Conservation (phyloP, 176 grass and related monocot species). For the Guadua angustifolia region DNA sequence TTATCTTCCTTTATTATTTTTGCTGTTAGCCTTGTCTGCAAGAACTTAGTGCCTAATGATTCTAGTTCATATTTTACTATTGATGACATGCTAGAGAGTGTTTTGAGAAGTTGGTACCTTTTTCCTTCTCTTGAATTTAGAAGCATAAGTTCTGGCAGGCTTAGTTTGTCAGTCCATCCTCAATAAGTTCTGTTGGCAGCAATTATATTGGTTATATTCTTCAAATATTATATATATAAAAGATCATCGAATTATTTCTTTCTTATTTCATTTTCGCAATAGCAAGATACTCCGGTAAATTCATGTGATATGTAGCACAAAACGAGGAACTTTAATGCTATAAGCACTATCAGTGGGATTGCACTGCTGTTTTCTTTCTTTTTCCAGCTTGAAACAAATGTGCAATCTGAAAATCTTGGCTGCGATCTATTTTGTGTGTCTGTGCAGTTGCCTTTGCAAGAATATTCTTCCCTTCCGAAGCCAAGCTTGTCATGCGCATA, state of each 20-base stretch:
- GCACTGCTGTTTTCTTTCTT: background rate
- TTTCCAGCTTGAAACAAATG: constrained; percentile 25
- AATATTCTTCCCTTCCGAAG: constrained; percentile 95
- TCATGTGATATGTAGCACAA: background rate
- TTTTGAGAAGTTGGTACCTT: background rate
- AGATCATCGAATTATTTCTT: background rate
- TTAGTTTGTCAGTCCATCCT: constrained; percentile 16
- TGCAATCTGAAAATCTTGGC: constrained; percentile 3
- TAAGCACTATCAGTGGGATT: background rate
- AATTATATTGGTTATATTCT: background rate
- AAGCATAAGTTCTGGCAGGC: background rate
- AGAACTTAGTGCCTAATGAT: background rate
- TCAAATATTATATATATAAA: background rate
- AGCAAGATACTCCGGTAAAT: background rate
- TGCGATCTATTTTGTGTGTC: constrained; percentile 5
- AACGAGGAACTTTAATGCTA: constrained; percentile 21
- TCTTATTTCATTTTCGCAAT: background rate
- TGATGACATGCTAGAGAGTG: background rate
- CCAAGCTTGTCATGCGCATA: constrained; percentile 88
- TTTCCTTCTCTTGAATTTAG: background rate
- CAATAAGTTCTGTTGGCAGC: constrained; percentile 3
- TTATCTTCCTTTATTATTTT: constrained; percentile 22
- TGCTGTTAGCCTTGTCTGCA: background rate
- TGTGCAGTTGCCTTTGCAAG: constrained; percentile 91
- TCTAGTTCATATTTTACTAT: constrained; percentile 15